Conservation (phyloP, 805 yeast genomes). For the Saturnispora serradocipensis region DNA sequence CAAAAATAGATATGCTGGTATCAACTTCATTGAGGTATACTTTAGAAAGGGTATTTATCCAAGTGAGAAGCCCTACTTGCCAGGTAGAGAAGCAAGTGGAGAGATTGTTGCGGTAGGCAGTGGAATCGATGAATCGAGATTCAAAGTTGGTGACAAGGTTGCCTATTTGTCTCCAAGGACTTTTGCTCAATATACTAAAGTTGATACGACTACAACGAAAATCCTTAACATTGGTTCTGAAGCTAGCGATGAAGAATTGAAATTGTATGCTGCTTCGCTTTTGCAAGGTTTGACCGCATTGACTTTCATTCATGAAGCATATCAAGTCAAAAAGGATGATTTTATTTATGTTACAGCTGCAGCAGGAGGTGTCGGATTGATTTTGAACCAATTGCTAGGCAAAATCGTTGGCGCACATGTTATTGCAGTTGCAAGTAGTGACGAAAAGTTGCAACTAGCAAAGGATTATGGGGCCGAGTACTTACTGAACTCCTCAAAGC, state of each 20-base stretch:
- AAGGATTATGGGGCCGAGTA: constrained; percentile 70
- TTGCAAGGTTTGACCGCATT: constrained; percentile 76
- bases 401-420: constrained; percentile 61
- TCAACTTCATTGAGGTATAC: constrained; percentile 76
- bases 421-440: constrained; percentile 77
- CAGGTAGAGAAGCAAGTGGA: constrained; percentile 71
- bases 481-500: constrained; percentile 40
- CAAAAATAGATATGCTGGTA: constrained; percentile 68
- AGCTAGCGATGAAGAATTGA: constrained; percentile 39
- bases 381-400: constrained; percentile 53
- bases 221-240: constrained; percentile 42
- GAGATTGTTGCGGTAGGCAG: constrained; percentile 56
- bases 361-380: constrained; percentile 88
- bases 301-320: constrained; percentile 58
- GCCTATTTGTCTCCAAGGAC: constrained; percentile 45
- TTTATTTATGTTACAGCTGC: constrained; percentile 79
- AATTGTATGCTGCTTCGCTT: constrained; percentile 50
- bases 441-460: constrained; percentile 60
- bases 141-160: constrained; percentile 61
- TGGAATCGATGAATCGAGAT: constrained; percentile 35
- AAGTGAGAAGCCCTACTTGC: constrained; percentile 44
- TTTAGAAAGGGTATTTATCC: constrained; percentile 76
- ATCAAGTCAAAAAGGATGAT: constrained; percentile 61
- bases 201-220: constrained; percentile 25
- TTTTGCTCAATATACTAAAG: constrained; percentile 67